These are phyloP conservation scores for Anastatica hierochuntica DNA, from an alignment of 345 rosid species.

Conservation along the genomic window DNA sequence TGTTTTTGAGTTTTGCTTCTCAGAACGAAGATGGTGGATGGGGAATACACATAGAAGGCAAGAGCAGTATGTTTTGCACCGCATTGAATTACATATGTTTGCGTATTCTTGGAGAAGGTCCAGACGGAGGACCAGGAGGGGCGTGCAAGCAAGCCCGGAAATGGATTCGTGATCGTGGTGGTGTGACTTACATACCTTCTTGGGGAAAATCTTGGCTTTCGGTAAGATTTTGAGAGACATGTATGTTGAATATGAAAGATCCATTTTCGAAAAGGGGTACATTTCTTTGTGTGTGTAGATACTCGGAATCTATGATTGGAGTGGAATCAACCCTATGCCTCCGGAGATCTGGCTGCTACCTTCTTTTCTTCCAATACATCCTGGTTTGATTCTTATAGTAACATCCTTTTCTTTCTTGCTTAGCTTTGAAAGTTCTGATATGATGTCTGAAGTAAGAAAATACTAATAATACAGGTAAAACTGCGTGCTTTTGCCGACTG, in stretches of 20 bases:
- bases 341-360: constrained; percentile 79
- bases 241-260: no score
- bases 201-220: constrained; percentile 86
- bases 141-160: constrained; percentile 35
- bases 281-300: constrained; percentile 35
- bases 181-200: constrained; percentile 50
- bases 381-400: constrained; percentile 27
- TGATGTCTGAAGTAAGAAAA: not conserved
- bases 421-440: not conserved
- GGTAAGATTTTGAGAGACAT: constrained; percentile 12
- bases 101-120: constrained; percentile 42
- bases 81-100: constrained; percentile 38
- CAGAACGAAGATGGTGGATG: constrained; percentile 74
- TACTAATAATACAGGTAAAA: constrained; percentile 29
- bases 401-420: not conserved
- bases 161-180: constrained; percentile 60
- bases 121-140: constrained; percentile 29
- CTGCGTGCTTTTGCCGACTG: constrained; percentile 46
- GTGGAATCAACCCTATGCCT: constrained; percentile 57
- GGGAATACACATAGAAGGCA: constrained; percentile 67
- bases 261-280: no score
- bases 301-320: constrained; percentile 72
- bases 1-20: not conserved
- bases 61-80: constrained; percentile 53
- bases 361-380: constrained; percentile 36